Base-by-base conservation (phyloP, 108 stramenopile genomes). In the Cyclotella atomus region DNA sequence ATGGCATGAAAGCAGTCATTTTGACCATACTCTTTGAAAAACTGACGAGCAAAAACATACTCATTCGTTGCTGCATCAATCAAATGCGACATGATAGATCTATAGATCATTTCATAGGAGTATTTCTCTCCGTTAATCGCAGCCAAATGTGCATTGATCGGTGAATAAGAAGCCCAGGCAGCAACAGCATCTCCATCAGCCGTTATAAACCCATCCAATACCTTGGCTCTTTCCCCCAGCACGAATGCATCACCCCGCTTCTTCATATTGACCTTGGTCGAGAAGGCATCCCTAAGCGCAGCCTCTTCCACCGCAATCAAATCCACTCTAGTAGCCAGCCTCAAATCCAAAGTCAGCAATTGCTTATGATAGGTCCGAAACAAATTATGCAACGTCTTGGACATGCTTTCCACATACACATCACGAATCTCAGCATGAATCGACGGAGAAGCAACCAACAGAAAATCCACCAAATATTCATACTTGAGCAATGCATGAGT, bases 31-130 rank as follows among this genome's bases (percentile, higher is more conserved):
- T 86, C 87, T 81, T 96, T 86, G 77, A 99, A 98, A 70, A 99
- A 98, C 59, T 97, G 96, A 9, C 93, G 71, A 23, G 88, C 82
- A 73, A 99, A 99, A 21, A 98, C 93, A 75, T 95, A 94, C 72
- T 99, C 99, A 68, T 96, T 96, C 6, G 97, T 97, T 10, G 97
- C 98, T 14, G 96, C 91, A 84, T 99, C 97, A 45, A 97, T 87
- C 44, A 99, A 86, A 69, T 99, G 99, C 61, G 92, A 91, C 76
- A 98, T 78, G 35, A 97, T 72, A 20, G 92, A 94, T 24, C 98
- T 87, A 68, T 98, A 88, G 20, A 99, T 79, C 47, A 89, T 97
- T 80, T 99, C 99, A 66, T 97, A 99, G 0, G 97, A 94, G 62
- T 89, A 97, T 38, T 77, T 82, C 36, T 84, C 68, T 7, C 82